These are phyloP conservation scores for Teunomyces lycoperdinae DNA, from an alignment of 805 yeast species.

Conservation along the genomic window DNA sequence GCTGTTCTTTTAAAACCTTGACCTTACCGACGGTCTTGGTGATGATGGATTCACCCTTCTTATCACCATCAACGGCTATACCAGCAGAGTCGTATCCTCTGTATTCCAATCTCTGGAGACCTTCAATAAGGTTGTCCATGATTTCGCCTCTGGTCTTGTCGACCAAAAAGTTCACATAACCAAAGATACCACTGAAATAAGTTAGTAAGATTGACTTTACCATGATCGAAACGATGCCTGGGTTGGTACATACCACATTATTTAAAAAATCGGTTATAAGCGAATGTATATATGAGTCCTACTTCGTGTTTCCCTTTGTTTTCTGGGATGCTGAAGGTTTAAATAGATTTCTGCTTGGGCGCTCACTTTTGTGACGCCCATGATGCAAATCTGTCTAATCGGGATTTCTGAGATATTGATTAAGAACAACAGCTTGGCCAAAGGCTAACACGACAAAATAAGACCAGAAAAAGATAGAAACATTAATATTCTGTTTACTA, in stretches of 20 bases:
- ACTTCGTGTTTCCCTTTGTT: not conserved
- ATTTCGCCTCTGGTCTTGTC: conserved; percentile 92
- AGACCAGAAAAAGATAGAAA: not conserved
- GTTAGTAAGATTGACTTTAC: conserved; percentile 4
- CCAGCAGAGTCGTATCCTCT: conserved; percentile 99
- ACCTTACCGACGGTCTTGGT: conserved; percentile 93
- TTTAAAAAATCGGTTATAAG: not conserved
- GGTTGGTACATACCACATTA: conserved; percentile 1
- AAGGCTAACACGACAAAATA: too few relatives aligned
- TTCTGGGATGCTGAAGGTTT: conserved; percentile 2
- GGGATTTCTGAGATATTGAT: not conserved
- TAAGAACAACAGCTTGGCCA: not conserved
- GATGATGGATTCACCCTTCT: conserved; percentile 63
- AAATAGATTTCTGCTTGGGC: conserved; percentile 4
- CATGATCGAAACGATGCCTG: not conserved
- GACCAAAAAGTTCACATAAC: conserved; percentile 92
- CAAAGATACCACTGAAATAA: conserved; percentile 82
- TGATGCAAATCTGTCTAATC: not conserved
- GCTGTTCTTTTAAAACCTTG: conserved; percentile 67
- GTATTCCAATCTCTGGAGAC: conserved; percentile 82
- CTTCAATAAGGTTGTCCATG: conserved; percentile 83
- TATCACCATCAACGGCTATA: conserved; percentile 89
- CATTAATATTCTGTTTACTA: not conserved
- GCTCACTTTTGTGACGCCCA: conserved; percentile 3
- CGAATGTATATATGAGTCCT: conserved; percentile 1